Conservation (phyloP, 495 filamentous ascomycete species). For the Oidiodendron maius region DNA sequence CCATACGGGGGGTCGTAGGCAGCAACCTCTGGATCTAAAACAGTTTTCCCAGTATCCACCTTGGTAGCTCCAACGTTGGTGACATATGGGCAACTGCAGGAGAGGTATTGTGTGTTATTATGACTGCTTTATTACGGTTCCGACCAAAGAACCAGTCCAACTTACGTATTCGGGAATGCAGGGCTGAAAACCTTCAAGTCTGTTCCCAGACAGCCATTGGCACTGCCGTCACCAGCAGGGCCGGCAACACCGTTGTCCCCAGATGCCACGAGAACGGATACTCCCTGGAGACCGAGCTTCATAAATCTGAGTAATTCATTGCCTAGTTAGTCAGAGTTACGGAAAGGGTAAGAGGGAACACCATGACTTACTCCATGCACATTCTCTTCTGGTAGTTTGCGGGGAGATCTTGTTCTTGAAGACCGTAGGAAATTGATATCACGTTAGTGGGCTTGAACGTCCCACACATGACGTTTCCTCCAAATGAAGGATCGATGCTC, state of each 20-base stretch:
- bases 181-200: slow-evolving; percentile 2
- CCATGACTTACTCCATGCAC: slow-evolving; percentile 42
- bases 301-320: slow-evolving; percentile 9
- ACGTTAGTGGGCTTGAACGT: slow-evolving; percentile 51
- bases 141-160: slow-evolving; percentile 35
- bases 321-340: too few relatives aligned
- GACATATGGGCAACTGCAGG: slow-evolving; percentile 34
- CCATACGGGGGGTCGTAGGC: slow-evolving; percentile 20
- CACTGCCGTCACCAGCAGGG: slow-evolving; percentile 14
- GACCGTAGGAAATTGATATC: slow-evolving; percentile 50
- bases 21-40: slow-evolving; percentile 24
- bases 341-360: too few relatives aligned
- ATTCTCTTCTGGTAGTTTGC: slow-evolving; percentile 47
- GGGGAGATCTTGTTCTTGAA: slow-evolving; percentile 45
- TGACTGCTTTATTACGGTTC: slow-evolving; percentile 23
- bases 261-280: slow-evolving; percentile 27
- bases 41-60: slow-evolving; percentile 18
- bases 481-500: too few relatives aligned
- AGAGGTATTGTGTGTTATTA: slow-evolving; percentile 29
- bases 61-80: slow-evolving; percentile 31
- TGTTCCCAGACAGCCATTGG: slow-evolving; percentile 5
- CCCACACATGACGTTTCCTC: slow-evolving; percentile 52
- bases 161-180: background rate
- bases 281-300: slow-evolving; percentile 34
- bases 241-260: slow-evolving; percentile 34